Evolutionary conservation across 2,329 filamentous ascomycete species (phyloP).

Genomic region (Aspergillus pseudotamarii): DNA sequence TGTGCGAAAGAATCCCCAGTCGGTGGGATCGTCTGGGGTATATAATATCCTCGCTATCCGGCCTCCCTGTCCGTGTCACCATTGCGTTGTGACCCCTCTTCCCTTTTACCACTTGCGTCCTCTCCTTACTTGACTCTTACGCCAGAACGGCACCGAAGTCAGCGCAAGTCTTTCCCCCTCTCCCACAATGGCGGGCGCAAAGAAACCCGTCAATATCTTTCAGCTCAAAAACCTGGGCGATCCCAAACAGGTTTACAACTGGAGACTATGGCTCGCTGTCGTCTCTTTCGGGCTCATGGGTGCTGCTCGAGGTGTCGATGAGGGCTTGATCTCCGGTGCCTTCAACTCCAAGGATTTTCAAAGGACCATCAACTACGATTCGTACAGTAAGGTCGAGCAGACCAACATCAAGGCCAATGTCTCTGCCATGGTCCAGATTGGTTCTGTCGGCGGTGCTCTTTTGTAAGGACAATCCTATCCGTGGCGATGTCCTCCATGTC

Average conservation of each 20-base stretch:
- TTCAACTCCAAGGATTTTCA: slow-evolving; percentile 70
- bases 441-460: slow-evolving; percentile 71
- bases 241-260: slow-evolving; percentile 73
- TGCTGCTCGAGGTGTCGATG: slow-evolving; percentile 76
- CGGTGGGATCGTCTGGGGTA: not conserved
- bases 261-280: slow-evolving; percentile 77
- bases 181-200: slow-evolving; percentile 47
- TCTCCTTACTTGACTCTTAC: not conserved
- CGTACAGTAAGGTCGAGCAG: slow-evolving; percentile 55
- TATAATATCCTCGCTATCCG: not conserved
- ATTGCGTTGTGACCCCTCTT: not conserved
- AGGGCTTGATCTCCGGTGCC: slow-evolving; percentile 74
- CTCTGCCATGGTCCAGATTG: slow-evolving; percentile 79
- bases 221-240: slow-evolving; percentile 65
- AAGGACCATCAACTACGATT: slow-evolving; percentile 58
- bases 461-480: slow-evolving; percentile 45
- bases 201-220: slow-evolving; percentile 56
- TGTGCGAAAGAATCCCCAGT: not conserved
- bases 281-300: slow-evolving; percentile 74
- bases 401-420: slow-evolving; percentile 76
- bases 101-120: not conserved
- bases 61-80: not conserved
- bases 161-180: not conserved
- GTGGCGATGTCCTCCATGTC: too few relatives aligned
- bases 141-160: not conserved